Evolutionary conservation across 495 filamentous ascomycete species (phyloP), one percentile per base, ranked within the genome.

Genomic region (Corynascus novoguineensis): DNA sequence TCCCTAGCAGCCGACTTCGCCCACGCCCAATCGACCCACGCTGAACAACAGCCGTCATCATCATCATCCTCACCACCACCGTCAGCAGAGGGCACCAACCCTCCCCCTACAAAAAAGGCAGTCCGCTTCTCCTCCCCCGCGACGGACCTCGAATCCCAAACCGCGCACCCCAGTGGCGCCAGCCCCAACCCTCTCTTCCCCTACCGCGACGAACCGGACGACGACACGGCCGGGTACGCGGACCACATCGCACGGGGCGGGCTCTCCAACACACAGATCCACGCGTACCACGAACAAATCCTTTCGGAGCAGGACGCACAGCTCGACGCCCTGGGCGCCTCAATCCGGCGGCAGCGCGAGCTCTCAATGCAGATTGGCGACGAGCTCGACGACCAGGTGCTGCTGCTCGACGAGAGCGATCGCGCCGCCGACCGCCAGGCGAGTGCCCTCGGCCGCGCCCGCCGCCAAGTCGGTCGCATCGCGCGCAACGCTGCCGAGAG

Each of bases 321-420:
- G 65, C 75, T 98, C n/a, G 93, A 97, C 68, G 73, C 81, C 48
- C 78, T 98, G 24, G 89, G 91, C 10, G 82, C 83, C 60, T 89
- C 84, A 53, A 96, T 98, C 61, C 82, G 86, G n/a, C 84, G 92
- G 47, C 93, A 97, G 71, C 80, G 95, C 48, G 89, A 97, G 73
- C 76, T 98, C 62, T 89, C 86, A 62, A 93, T 97, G 67, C 89
- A 91, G 75, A 98, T 98, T 66, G 93, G 93, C 24, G 88, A 97
- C 68, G 93, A 98, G 77, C 76, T 98, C 24, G 93, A 98, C 58
- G 83, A 83, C 59, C 93, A 98, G 66, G 88, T 93, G 22, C 73
- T 85, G 65, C 74, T 98, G 75, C 75, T 98, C 38, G 93, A 95
- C 72, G 92, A 92, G 52, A 85, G 95, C 60, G 93, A 97, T 59